phyloP scores from a whole-genome alignment of 129 eudicot species.

The Pulicaria dysenterica region DNA sequence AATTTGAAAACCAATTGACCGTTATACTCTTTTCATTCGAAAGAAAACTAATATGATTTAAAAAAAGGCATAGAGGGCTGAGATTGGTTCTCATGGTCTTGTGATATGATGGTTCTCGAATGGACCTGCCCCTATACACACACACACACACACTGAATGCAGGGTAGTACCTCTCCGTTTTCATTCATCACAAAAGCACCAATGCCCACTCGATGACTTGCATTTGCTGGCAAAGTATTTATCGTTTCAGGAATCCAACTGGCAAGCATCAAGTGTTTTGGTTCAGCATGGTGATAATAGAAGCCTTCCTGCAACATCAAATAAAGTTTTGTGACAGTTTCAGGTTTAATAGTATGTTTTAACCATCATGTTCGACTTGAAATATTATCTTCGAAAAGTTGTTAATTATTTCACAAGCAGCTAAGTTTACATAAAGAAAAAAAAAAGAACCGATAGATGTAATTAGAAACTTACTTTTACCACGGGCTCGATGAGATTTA shows the following conservation, averaged over 20 bases:
- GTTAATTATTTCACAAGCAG: no score
- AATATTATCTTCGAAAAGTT: not conserved
- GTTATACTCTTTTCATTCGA: no score
- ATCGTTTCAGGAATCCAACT: constrained; percentile 61
- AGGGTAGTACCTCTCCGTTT: constrained; percentile 52
- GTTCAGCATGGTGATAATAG: constrained; percentile 77
- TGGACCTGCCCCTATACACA: no score
- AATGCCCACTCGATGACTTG: constrained; percentile 75
- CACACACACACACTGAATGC: not conserved
- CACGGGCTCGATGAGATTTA: constrained; percentile 66
- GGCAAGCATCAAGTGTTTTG: constrained; percentile 71
- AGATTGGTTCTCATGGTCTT: no score
- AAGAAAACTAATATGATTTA: no score
- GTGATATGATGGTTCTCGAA: no score
- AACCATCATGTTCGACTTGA: constrained; percentile 13
- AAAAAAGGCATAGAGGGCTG: no score
- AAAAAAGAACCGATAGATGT: not conserved
- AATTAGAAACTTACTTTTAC: constrained; percentile 51
- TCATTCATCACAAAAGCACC: constrained; percentile 73
- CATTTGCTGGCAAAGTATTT: constrained; percentile 70
- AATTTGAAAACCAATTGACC: no score
- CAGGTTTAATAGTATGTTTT: not conserved
- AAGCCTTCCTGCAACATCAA: constrained; percentile 58
- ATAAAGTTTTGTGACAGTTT: not conserved
- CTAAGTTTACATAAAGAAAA: not conserved